Base-by-base conservation (phyloP, 2,329 filamentous ascomycete genomes). In the Hypomyces perniciosus region DNA sequence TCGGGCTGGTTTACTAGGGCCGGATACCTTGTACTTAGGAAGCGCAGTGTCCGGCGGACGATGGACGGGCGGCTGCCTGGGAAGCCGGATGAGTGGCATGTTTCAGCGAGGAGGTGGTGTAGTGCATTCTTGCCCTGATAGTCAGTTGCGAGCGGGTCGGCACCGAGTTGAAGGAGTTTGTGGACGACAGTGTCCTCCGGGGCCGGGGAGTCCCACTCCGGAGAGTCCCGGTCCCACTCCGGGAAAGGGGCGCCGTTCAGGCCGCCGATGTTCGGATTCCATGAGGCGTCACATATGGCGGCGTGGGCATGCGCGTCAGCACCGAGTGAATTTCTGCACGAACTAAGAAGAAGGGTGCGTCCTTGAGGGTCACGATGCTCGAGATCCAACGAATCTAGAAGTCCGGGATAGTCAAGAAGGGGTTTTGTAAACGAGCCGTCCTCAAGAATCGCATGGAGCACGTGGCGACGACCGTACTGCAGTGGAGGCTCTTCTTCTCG, bases 361-460 rank as follows among this genome's bases (percentile, higher is more conserved):
- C 46, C 46, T 31, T 42, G 38, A 28, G 46, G 46, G 13, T 48
- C 37, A 20, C 43, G 46, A 10, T 35, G 30, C 31, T 48, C 46
- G 5, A 48, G 38, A 8, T 35, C 12, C 4, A 48, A 30, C 26
- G 28, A n/a, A 2, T 28, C 41, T 30, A 41, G 34, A 20, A 42
- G 31, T 13, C 41, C 37, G 9, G 39, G 39, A 31, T 10, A 37
- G 30, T 44, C 39, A 10, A 44, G 40, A 49, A 49, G 37, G 8
- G 40, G 31, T 39, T 38, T 35, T n/a, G 37, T 20, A 12, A n/a
- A 31, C 20, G 10, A n/a, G 40, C n/a, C 27, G 13, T 30, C 33
- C 8, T 49, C 46, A 12, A 49, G 35, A 13, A 49, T 35, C 26
- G 40, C 26, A 44, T 49, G 20, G 10, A 49, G 42, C 26, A 49